Evolutionary conservation across 2,329 filamentous ascomycete genomes (phyloP).

Genomic region (Beauveria sp.): DNA sequence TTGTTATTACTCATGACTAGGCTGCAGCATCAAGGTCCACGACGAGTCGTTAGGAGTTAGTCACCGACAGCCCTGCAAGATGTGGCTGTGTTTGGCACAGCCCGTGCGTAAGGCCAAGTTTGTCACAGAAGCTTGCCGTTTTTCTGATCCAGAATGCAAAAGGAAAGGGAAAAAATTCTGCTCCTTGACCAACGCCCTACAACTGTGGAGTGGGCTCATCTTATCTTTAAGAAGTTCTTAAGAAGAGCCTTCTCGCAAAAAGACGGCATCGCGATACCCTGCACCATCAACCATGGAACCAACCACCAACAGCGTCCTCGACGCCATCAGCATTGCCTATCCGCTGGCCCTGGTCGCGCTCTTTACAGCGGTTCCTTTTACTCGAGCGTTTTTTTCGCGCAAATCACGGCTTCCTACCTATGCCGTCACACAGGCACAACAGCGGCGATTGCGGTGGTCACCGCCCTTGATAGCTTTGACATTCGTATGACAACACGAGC

Average conservation of each 20-base stretch:
- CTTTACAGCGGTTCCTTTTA: not conserved
- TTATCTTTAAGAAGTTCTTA: too few relatives aligned
- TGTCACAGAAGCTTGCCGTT: too few relatives aligned
- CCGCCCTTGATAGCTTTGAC: not conserved
- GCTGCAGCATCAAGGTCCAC: too few relatives aligned
- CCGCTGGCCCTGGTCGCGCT: not conserved
- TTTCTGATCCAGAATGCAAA: too few relatives aligned
- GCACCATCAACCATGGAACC: not conserved
- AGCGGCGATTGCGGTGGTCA: not conserved
- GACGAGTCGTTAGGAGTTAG: too few relatives aligned
- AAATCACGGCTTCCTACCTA: not conserved
- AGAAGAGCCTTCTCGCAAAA: too few relatives aligned
- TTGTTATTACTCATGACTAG: too few relatives aligned
- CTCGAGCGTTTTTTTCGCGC: not conserved
- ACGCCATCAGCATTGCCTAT: not conserved
- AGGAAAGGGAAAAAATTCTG: too few relatives aligned
- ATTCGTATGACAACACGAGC: not conserved
- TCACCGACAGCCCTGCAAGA: too few relatives aligned
- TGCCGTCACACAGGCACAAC: not conserved
- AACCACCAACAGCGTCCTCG: not conserved
- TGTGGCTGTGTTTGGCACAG: too few relatives aligned
- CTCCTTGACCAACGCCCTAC: not conserved
- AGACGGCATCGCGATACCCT: not conserved
- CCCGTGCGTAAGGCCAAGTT: too few relatives aligned
- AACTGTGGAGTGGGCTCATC: not conserved